Base-by-base conservation (phyloP, 1,284 basidiomycete species). In the Apiotrichum veenhuisii region DNA sequence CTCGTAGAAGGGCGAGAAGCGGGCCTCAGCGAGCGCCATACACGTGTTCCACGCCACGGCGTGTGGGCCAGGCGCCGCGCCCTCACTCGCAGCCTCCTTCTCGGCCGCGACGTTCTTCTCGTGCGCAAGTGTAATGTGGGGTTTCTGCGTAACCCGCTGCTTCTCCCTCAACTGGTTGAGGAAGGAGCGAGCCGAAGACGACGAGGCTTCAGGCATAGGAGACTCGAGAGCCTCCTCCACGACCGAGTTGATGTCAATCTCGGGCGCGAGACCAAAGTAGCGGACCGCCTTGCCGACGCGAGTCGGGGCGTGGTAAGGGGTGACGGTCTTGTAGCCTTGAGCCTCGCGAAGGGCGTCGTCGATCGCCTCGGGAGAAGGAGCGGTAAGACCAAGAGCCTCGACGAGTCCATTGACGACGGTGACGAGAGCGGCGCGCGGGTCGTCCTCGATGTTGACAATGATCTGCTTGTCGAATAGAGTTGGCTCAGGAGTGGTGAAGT, bases 91-190 rank as follows among this genome's bases (percentile, higher is more conserved):
- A 2, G 75, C 54, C 40, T 82, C 82, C 7, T 55, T 78, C 5
- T 75, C 72, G 5, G 52, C 61, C 42, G 81, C 79, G 5, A 87
- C 78, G 25, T 77, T 72, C 26, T 85, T 87, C 61, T 77, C 75
- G 73, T 98, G 95, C 10, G 88, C 85, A 52, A 98, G 78, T 0
- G 95, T 98, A 54, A 97, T 80, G 73, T 98, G 95, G 1, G 94
- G 92, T 5, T 81, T 76, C 15, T 72, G 65, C 3, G 83, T 77
- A 22, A 95, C 71, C 15, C 91, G 80, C 3, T 79, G 69, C 0
- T 74, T 72, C 8, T 85, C 56, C 40, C 81, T 78, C 26, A 93
- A 68, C 9, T 67, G 54, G 0, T 74, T 64, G 81, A 85, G 87
- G 59, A 89, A 82, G 8, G 59, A 44, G 50, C 64, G 72, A 18